Conservation (phyloP, 352 stramenopile species). For the Phytophthora foliorum region DNA sequence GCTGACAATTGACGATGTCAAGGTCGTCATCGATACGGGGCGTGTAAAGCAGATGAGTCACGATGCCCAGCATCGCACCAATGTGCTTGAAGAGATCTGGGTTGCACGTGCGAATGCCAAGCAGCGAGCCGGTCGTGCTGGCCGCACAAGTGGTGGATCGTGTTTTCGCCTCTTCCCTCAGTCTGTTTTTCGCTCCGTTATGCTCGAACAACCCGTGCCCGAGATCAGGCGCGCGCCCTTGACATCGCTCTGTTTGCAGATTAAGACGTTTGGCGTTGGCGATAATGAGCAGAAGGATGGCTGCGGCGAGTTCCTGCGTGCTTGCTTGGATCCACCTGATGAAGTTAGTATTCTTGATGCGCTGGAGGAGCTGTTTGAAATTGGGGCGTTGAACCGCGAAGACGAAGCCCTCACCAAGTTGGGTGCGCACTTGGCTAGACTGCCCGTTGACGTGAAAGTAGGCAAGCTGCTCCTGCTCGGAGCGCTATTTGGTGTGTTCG, state of each 20-base stretch:
- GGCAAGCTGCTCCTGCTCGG: slow-evolving; percentile 98
- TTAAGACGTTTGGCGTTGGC: slow-evolving; percentile 90
- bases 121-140: slow-evolving; percentile 91
- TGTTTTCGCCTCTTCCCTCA: slow-evolving; percentile 92
- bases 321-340: slow-evolving; percentile 94
- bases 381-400: slow-evolving; percentile 82
- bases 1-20: slow-evolving; percentile 96
- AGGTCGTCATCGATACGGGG: slow-evolving; percentile 96
- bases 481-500: slow-evolving; percentile 93
- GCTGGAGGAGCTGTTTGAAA: slow-evolving; percentile 90
- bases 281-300: slow-evolving; percentile 43
- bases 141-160: slow-evolving; percentile 91
- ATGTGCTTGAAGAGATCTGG: slow-evolving; percentile 92
- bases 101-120: slow-evolving; percentile 93
- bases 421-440: slow-evolving; percentile 91
- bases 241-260: slow-evolving; percentile 96
- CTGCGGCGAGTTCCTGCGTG: slow-evolving; percentile 88
- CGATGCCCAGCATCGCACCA: slow-evolving; percentile 85
- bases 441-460: slow-evolving; percentile 97
- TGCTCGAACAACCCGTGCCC: slow-evolving; percentile 88
- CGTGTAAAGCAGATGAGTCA: slow-evolving; percentile 94
- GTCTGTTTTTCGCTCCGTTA: slow-evolving; percentile 75
- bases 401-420: slow-evolving; percentile 93
- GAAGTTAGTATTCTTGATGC: slow-evolving; percentile 90
- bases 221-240: slow-evolving; percentile 97